phyloP scores from a whole-genome alignment of 2,329 filamentous ascomycete species.

The Colletotrichum aenigma region DNA sequence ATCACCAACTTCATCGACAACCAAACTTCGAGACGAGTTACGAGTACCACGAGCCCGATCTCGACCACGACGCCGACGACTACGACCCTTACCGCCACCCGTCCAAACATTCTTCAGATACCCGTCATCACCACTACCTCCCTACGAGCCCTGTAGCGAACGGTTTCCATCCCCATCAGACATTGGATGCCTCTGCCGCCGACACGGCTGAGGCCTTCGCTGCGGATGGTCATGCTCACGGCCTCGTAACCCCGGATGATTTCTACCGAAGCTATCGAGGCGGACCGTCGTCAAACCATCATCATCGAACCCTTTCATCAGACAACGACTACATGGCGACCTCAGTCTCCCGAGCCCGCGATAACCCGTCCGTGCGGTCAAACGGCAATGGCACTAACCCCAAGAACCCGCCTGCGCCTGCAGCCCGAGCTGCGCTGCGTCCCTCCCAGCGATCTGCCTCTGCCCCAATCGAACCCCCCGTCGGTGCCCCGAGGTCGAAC shows the following conservation, averaged over 20 bases:
- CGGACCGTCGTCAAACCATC: conserved; percentile 36
- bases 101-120: conserved; percentile 16
- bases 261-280: conserved; percentile 58
- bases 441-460: conserved; percentile 58
- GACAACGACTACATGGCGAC: conserved; percentile 41
- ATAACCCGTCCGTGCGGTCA: conserved; percentile 49
- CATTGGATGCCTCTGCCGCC: conserved; percentile 18
- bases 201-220: conserved; percentile 27
- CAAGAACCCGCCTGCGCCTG: conserved; percentile 48
- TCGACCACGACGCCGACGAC: conserved; percentile 27
- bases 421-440: conserved; percentile 44
- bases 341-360: conserved; percentile 37
- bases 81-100: conserved; percentile 27
- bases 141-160: conserved; percentile 23
- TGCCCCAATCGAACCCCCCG: conserved; percentile 55
- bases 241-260: conserved; percentile 55
- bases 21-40: conserved; percentile 26
- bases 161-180: conserved; percentile 15
- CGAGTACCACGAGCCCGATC: conserved; percentile 31
- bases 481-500: conserved; percentile 31
- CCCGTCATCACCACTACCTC: conserved; percentile 25
- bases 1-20: conserved; percentile 25
- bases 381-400: conserved; percentile 55
- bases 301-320: conserved; percentile 21
- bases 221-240: conserved; percentile 39